These are phyloP conservation scores for Ceratobasidium sp. DNA, from an alignment of 1,284 basidiomycete species.

Conservation along the genomic window DNA sequence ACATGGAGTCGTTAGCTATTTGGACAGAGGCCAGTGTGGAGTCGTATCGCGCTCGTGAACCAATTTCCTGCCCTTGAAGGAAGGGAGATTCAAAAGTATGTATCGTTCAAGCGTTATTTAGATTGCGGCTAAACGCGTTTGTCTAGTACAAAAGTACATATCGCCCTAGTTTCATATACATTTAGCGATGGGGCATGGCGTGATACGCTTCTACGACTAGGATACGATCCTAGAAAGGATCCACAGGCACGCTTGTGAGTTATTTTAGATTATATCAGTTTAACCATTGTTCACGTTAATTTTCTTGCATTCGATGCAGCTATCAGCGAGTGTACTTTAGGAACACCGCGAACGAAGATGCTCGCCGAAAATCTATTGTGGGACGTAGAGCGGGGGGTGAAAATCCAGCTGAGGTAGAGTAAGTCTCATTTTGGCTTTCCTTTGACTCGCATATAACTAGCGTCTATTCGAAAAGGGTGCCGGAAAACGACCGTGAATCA, in stretches of 20 bases:
- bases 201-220: slow-evolving; percentile 87
- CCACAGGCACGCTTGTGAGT: slow-evolving; percentile 78
- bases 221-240: slow-evolving; percentile 88
- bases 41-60: slow-evolving; percentile 83
- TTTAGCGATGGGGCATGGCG: slow-evolving; percentile 96
- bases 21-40: slow-evolving; percentile 87
- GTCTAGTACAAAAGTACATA: slow-evolving; percentile 75
- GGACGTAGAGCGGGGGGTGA: slow-evolving; percentile 19
- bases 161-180: slow-evolving; percentile 82
- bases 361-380: slow-evolving; percentile 41
- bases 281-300: background rate
- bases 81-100: slow-evolving; percentile 78
- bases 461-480: slow-evolving; percentile 11
- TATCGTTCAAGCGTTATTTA: slow-evolving; percentile 26
- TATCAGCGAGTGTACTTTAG: slow-evolving; percentile 53
- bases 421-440: slow-evolving; percentile 46
- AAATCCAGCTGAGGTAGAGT: slow-evolving; percentile 16
- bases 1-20: slow-evolving; percentile 65
- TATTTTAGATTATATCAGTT: background rate
- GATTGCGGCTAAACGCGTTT: slow-evolving; percentile 8
- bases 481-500: slow-evolving; percentile 63
- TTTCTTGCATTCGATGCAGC: slow-evolving; percentile 44
- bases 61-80: slow-evolving; percentile 79
- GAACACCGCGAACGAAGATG: slow-evolving; percentile 43
- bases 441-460: slow-evolving; percentile 46